A percentile compares a stretch with the other conserved stretches of the same genome.
Evolutionary conservation across 495 filamentous ascomycete genomes (phyloP).

Genomic region (Chaetomium cochliodes): DNA sequence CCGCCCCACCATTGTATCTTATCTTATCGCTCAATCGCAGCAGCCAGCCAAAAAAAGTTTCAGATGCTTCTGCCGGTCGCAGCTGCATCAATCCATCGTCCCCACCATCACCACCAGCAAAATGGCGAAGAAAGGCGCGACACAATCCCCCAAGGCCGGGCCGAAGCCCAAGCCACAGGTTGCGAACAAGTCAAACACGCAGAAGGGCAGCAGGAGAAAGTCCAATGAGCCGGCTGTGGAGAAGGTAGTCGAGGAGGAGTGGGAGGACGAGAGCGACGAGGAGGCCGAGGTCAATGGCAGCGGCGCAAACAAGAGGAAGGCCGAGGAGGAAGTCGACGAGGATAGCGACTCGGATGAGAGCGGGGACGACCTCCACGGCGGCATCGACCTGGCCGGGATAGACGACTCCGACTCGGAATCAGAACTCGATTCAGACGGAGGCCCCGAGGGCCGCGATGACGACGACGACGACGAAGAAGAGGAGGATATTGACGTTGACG

Average conservation of each 20-base stretch:
- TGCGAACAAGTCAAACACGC: constrained; percentile 51
- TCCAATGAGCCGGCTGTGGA: constrained; percentile 28
- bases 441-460: constrained; percentile 66
- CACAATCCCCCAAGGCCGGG: constrained; percentile 23
- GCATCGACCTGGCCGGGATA: constrained; percentile 34
- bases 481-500: constrained; percentile 79
- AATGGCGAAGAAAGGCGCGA: constrained; percentile 32
- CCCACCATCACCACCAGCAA: constrained; percentile 25
- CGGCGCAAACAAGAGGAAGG: constrained; percentile 31
- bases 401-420: constrained; percentile 42
- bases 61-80: constrained; percentile 9
- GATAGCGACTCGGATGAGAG: constrained; percentile 29
- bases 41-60: constrained; percentile 34
- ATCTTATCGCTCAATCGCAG: constrained; percentile 35
- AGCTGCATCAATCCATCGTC: constrained; percentile 22
- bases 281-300: constrained; percentile 21
- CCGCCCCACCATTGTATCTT: constrained; percentile 24
- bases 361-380: constrained; percentile 38
- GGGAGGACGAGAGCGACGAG: constrained; percentile 30
- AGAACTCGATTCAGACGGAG: constrained; percentile 40
- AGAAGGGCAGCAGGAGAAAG: constrained; percentile 47
- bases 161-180: constrained; percentile 53
- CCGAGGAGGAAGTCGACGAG: constrained; percentile 39
- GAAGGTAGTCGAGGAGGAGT: constrained; percentile 27
- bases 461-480: constrained; percentile 57